Evolutionary conservation across 2,329 filamentous ascomycete genomes (phyloP).

Genomic region (Orbilia quercus): DNA sequence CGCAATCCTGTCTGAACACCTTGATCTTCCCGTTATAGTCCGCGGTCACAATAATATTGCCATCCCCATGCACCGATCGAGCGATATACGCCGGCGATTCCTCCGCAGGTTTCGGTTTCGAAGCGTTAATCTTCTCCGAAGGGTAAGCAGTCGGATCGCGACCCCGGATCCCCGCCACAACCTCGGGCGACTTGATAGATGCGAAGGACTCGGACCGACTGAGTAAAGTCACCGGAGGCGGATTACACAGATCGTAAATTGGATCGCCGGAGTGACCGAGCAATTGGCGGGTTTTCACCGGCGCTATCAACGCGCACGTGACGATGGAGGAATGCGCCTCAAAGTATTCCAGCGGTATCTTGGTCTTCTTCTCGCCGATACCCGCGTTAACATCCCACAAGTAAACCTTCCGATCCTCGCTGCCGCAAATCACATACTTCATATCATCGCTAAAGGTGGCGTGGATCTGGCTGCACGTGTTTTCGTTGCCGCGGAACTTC

Average conservation of each 20-base stretch:
- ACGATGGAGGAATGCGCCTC: slow-evolving; percentile 90
- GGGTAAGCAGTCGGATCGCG: slow-evolving; percentile 38
- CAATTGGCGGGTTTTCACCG: slow-evolving; percentile 78
- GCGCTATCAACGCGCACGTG: slow-evolving; percentile 87
- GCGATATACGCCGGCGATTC: slow-evolving; percentile 82
- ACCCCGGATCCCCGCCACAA: slow-evolving; percentile 13
- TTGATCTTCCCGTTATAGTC: slow-evolving; percentile 91
- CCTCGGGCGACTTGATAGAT: slow-evolving; percentile 62
- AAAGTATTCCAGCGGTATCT: slow-evolving; percentile 85
- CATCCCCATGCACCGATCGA: slow-evolving; percentile 78
- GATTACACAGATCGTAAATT: slow-evolving; percentile 96
- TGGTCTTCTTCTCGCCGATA: slow-evolving; percentile 75
- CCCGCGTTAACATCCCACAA: slow-evolving; percentile 79
- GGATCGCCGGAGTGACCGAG: slow-evolving; percentile 86
- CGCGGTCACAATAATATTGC: slow-evolving; percentile 91
- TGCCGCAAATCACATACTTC: slow-evolving; percentile 87
- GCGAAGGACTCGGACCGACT: slow-evolving; percentile 74
- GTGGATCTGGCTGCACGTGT: slow-evolving; percentile 87
- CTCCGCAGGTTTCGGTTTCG: slow-evolving; percentile 67
- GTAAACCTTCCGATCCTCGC: slow-evolving; percentile 88
- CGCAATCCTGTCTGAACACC: slow-evolving; percentile 94
- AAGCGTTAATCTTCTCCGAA: slow-evolving; percentile 60
- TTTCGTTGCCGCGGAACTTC: slow-evolving; percentile 92
- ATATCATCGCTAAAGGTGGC: slow-evolving; percentile 89
- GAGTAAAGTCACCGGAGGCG: slow-evolving; percentile 84